Percentiles rank a stretch among this genome's conserved stretches.
Evolutionary conservation across 1,139 yeast genomes (phyloP).

Genomic region (Taphrina betulina): DNA sequence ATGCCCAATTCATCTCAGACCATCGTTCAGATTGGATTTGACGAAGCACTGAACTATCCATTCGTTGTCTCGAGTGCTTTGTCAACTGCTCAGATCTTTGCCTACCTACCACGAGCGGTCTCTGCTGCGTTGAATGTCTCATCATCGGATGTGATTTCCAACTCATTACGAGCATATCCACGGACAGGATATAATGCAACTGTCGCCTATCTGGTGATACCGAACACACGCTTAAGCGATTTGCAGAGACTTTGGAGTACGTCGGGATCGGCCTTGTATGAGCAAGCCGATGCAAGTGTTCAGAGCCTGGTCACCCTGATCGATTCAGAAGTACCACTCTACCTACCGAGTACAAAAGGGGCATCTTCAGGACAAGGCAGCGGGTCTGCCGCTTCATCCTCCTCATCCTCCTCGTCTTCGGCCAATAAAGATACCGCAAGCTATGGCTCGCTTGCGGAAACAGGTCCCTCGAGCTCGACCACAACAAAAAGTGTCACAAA

Average conservation of each 20-base stretch:
- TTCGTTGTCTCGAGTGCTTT: slow-evolving; percentile 48
- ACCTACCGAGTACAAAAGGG: background rate
- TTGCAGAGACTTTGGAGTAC: slow-evolving; percentile 40
- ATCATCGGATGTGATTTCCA: slow-evolving; percentile 42
- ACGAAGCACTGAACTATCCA: slow-evolving; percentile 47
- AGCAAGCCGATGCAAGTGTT: slow-evolving; percentile 44
- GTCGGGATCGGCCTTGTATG: slow-evolving; percentile 44
- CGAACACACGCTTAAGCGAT: slow-evolving; percentile 42
- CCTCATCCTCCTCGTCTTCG: slow-evolving; percentile 6
- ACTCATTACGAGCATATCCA: slow-evolving; percentile 45
- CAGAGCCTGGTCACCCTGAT: slow-evolving; percentile 45
- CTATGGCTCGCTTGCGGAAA: slow-evolving; percentile 45
- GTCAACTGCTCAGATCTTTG: slow-evolving; percentile 50
- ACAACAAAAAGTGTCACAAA: slow-evolving; percentile 41
- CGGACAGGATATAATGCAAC: slow-evolving; percentile 45
- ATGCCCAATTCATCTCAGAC: slow-evolving; percentile 42
- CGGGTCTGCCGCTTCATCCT: slow-evolving; percentile 5
- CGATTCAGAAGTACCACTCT: slow-evolving; percentile 43
- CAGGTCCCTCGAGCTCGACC: slow-evolving; percentile 17
- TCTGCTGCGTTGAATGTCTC: slow-evolving; percentile 44
- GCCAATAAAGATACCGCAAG: slow-evolving; percentile 11
- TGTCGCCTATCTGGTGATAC: slow-evolving; percentile 47
- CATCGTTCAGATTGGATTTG: slow-evolving; percentile 48
- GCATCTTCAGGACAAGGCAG: slow-evolving; percentile 40
- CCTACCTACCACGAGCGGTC: slow-evolving; percentile 48